Base-by-base conservation (phyloP, 2,329 filamentous ascomycete species). In the Shiraia sp. region DNA sequence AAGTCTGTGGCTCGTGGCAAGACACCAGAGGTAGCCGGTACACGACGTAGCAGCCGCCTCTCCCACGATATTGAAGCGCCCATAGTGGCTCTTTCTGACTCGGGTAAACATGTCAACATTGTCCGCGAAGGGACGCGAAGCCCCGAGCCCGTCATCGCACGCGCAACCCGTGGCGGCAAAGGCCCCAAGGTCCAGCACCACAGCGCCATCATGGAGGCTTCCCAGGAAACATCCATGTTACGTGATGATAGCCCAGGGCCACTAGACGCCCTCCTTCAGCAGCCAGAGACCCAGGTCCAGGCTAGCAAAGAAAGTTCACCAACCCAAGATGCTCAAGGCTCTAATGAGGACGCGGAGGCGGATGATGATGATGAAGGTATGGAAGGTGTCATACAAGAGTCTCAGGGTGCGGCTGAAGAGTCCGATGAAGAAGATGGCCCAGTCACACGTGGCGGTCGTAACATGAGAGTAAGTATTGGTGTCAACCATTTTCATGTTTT, bases 61-160 rank as follows among this genome's bases (percentile, higher is more conserved):
- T 81, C 77, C 16, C 79, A 81, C 47, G 79, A 81, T 49, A 71
- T 77, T 3, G 75, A 79, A 17, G 76, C 79, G 25, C 75, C 79
- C 24, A 74, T 84, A 10, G 68, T 82, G 32, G 79, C 77, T 12
- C 68, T 85, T 31, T 79, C 80, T 3, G 77, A 80, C 49, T 83
- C 80, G 6, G 81, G 81, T 13, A 77, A 72, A 44, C 80, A 84
- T 60, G 73, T 75, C 43, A 66, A 79, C 39, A 72, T 80, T 4
- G 70, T 82, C 8, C 73, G 79, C 45, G 70, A 74, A 50, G 78
- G 76, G 17, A 81, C 80, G 2, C 70, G 69, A 28, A 82, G 75
- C 41, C 76, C 68, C 2, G 65, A 70, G 45, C 63, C 79, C 4
- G 63, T 68, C 3, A 75, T 80, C 45, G 51, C 71, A 10, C 63